Percentiles rank a stretch among this genome's conserved stretches.
Evolutionary conservation across 768 basidiomycete genomes (phyloP).

Genomic region (Hortiboletus campestris): DNA sequence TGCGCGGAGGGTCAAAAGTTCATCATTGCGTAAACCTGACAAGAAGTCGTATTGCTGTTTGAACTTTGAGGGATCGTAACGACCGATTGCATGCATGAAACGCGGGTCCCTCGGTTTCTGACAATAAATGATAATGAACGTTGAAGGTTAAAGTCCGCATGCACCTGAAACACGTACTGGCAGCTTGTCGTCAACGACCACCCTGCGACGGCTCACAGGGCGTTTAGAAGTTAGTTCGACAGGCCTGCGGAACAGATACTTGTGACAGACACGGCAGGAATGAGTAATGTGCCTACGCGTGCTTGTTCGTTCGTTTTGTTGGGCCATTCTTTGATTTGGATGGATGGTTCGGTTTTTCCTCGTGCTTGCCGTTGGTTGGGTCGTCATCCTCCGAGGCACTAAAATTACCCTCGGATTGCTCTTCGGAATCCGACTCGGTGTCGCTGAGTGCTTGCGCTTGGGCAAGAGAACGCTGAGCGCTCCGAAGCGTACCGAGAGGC

Average conservation of each 20-base stretch:
- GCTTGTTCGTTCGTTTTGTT: constrained; percentile 69
- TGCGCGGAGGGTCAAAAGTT: constrained; percentile 63
- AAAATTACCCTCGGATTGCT: constrained; percentile 13
- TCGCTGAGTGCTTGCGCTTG: constrained; percentile 40
- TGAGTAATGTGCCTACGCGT: constrained; percentile 65
- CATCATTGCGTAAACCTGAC: constrained; percentile 56
- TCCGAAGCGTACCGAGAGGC: constrained; percentile 63
- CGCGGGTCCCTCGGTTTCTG: constrained; percentile 86
- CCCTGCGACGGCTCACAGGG: constrained; percentile 72
- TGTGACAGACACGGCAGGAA: background rate
- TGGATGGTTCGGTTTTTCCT: constrained; percentile 42
- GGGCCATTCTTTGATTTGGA: constrained; percentile 44
- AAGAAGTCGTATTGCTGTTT: constrained; percentile 75
- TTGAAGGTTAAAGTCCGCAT: background rate
- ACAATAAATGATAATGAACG: background rate
- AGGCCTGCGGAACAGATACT: constrained; percentile 49
- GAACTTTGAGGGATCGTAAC: constrained; percentile 64
- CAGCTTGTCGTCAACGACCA: constrained; percentile 65
- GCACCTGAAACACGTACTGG: constrained; percentile 43
- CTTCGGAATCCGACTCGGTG: constrained; percentile 36
- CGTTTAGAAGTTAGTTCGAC: constrained; percentile 80
- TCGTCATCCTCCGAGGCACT: constrained; percentile 14
- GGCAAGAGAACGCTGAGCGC: constrained; percentile 57
- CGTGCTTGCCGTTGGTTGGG: constrained; percentile 28
- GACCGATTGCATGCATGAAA: constrained; percentile 72